Percentiles rank a stretch among this genome's conserved stretches.
phyloP scores from a whole-genome alignment of 768 basidiomycete species.

The Mycena floridula region DNA sequence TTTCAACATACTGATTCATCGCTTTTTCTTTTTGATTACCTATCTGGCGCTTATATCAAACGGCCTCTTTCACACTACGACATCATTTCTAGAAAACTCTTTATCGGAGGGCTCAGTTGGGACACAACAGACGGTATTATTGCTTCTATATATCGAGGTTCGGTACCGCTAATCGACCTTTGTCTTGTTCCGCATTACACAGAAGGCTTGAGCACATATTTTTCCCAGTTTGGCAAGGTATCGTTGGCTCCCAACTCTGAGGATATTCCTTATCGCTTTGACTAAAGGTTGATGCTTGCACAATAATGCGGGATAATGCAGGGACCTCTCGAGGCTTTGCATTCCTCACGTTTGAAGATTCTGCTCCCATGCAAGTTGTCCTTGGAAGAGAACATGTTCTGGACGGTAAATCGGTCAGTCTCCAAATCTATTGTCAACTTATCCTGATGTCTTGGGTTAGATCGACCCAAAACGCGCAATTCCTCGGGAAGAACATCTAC shows the following conservation, averaged over 20 bases:
- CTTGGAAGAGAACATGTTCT: conserved; percentile 61
- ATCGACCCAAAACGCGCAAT: conserved; percentile 89
- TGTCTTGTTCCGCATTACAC: conserved; percentile 16
- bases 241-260: not conserved
- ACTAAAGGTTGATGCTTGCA: conserved; percentile 66
- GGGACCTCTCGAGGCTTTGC: conserved; percentile 80
- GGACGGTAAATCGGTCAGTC: conserved; percentile 69
- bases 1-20: conserved; percentile 8
- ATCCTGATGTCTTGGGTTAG: conserved; percentile 27
- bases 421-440: not conserved
- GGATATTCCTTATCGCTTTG: conserved; percentile 9
- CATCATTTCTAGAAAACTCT: conserved; percentile 66
- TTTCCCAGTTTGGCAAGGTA: conserved; percentile 74
- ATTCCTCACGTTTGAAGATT: conserved; percentile 75
- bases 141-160: conserved; percentile 22
- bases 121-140: conserved; percentile 83
- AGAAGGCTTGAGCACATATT: conserved; percentile 66
- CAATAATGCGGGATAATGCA: conserved; percentile 78
- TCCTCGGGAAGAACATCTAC: conserved; percentile 71
- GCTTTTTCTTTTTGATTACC: conserved; percentile 7
- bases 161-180: conserved; percentile 31
- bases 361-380: conserved; percentile 57
- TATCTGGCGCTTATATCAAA: conserved; percentile 9
- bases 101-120: conserved; percentile 89
- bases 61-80: conserved; percentile 19